phyloP scores from a whole-genome alignment of 202 grass and related monocot genomes.

The Schoenoplectus triqueter region DNA sequence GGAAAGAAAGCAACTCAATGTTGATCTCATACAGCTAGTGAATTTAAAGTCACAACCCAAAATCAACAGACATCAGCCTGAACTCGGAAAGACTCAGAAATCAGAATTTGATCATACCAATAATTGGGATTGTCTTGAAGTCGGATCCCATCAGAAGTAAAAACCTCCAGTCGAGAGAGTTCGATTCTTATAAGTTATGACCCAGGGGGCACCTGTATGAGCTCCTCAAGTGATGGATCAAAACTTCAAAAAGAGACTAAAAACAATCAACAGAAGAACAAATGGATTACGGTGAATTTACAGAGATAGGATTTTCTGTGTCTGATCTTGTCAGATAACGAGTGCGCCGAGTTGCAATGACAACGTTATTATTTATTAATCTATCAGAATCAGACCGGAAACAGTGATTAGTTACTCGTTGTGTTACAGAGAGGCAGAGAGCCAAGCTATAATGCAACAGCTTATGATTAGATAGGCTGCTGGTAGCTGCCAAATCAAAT shows the following conservation, averaged over 20 bases:
- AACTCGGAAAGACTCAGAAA: neutral
- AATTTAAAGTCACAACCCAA: neutral
- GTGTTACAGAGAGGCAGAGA: neutral
- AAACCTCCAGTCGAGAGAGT: neutral
- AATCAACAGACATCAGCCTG: neutral
- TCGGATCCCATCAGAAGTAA: constrained; percentile 56
- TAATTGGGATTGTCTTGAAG: constrained; percentile 73
- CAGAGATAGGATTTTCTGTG: neutral
- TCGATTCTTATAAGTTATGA: neutral
- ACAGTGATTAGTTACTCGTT: neutral
- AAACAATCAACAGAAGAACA: neutral
- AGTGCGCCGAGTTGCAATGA: neutral
- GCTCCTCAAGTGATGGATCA: too few relatives aligned
- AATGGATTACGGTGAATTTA: neutral
- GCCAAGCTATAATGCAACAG: too few relatives aligned
- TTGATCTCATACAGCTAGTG: neutral
- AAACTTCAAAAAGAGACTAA: too few relatives aligned
- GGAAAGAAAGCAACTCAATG: neutral
- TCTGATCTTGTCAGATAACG: neutral
- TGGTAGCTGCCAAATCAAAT: neutral
- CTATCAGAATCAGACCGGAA: neutral
- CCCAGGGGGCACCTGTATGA: too few relatives aligned
- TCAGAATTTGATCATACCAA: constrained; percentile 38
- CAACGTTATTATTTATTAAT: neutral
- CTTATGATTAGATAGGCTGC: neutral